phyloP scores from a whole-genome alignment of 139 green algal species.

The Ettlia oleoabundans region DNA sequence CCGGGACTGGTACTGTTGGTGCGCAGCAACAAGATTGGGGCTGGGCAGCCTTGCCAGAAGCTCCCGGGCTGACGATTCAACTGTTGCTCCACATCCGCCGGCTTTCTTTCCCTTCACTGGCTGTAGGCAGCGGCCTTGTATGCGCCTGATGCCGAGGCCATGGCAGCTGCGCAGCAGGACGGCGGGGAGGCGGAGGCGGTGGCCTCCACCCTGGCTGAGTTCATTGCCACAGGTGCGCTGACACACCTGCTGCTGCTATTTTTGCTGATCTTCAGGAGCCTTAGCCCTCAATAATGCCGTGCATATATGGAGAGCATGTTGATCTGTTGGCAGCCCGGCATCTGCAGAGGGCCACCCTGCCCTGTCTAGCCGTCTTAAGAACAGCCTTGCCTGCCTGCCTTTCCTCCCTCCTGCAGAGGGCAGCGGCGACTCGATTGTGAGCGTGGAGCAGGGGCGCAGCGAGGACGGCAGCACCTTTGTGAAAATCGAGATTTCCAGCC shows the following conservation, averaged over 20 bases:
- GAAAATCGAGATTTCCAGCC: conserved; percentile 24
- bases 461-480: conserved; percentile 26
- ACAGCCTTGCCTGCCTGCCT: too few species aligned
- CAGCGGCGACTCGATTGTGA: conserved; percentile 19
- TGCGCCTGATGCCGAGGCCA: conserved; percentile 2
- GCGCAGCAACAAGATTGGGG: too few species aligned
- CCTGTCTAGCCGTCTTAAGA: too few species aligned
- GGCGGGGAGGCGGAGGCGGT: not conserved
- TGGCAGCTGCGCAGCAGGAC: not conserved
- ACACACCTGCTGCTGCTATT: not conserved
- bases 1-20: too few species aligned
- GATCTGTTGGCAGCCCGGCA: not conserved
- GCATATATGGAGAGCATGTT: too few species aligned
- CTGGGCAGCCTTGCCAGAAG: too few species aligned
- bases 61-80: too few species aligned
- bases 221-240: conserved; percentile 7
- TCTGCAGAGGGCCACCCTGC: not conserved
- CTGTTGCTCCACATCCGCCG: too few species aligned
- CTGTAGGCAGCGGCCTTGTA: conserved; percentile 52
- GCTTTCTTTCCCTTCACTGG: too few species aligned
- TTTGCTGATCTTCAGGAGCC: too few species aligned
- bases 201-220: not conserved
- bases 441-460: conserved; percentile 28
- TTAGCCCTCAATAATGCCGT: too few species aligned
- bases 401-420: not conserved